Conservation (phyloP, 345 rosid genomes). For the Carallia pectinifolia region DNA sequence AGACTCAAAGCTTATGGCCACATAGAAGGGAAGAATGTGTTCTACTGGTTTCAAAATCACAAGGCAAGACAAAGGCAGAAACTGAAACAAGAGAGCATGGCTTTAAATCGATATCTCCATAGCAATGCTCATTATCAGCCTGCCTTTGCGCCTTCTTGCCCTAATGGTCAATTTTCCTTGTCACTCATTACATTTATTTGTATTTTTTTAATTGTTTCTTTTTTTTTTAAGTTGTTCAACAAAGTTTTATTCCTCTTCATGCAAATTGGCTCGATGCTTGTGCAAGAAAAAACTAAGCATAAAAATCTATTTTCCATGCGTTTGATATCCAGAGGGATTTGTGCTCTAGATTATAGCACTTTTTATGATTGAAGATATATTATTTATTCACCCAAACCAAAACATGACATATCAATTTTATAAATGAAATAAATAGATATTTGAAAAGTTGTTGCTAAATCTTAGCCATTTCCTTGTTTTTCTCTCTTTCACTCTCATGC, state of each 20-base stretch:
- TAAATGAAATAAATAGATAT: background rate
- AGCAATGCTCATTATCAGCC: slow-evolving; percentile 36
- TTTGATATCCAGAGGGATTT: slow-evolving; percentile 6
- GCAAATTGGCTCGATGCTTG: slow-evolving; percentile 35
- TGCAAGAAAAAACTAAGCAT: background rate
- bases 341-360: background rate
- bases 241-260: slow-evolving; percentile 25
- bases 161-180: slow-evolving; percentile 43
- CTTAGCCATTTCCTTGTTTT: background rate
- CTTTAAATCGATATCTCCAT: slow-evolving; percentile 54
- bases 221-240: background rate
- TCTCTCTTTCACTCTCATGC: background rate
- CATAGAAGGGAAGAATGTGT: slow-evolving; percentile 97
- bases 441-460: background rate
- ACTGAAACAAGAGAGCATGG: slow-evolving; percentile 71
- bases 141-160: slow-evolving; percentile 36
- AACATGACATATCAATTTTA: background rate
- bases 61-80: slow-evolving; percentile 94
- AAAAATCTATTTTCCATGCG: slow-evolving; percentile 2
- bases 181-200: background rate
- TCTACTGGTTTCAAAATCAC: slow-evolving; percentile 98
- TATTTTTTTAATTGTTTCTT: background rate
- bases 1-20: slow-evolving; percentile 72
- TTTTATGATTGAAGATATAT: background rate
- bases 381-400: background rate